Percentiles rank a stretch among this genome's conserved stretches.
Conservation (phyloP, 768 basidiomycete genomes). For the Boletus fagicola region DNA sequence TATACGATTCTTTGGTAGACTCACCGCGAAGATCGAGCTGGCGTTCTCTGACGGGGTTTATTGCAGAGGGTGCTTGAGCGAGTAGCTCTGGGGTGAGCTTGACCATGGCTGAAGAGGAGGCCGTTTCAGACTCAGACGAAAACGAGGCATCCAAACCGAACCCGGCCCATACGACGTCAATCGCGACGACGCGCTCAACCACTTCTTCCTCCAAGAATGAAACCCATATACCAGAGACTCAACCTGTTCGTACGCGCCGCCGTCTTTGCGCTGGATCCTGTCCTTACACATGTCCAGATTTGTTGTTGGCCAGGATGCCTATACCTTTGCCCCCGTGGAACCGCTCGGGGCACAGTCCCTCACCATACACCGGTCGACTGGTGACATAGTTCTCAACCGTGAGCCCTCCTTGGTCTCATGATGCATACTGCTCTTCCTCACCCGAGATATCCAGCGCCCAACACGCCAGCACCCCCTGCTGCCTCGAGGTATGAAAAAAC, state of each 20-base stretch:
- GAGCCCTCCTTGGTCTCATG: conserved; percentile 22
- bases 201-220: conserved; percentile 55
- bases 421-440: background rate
- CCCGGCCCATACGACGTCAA: background rate
- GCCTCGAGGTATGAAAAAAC: conserved; percentile 61
- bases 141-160: conserved; percentile 22
- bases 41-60: conserved; percentile 85
- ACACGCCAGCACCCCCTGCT: conserved; percentile 49
- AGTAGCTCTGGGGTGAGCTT: conserved; percentile 95
- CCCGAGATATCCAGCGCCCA: conserved; percentile 42
- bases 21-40: conserved; percentile 89
- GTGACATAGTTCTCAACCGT: conserved; percentile 73
- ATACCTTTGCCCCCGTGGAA: conserved; percentile 72
- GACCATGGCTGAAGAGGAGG: conserved; percentile 46
- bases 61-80: conserved; percentile 70
- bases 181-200: conserved; percentile 16
- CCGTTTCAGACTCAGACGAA: conserved; percentile 37
- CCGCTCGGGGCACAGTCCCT: conserved; percentile 60
- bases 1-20: conserved; percentile 22
- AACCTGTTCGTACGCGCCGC: conserved; percentile 51
- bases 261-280: conserved; percentile 8
- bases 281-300: conserved; percentile 44
- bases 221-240: conserved; percentile 67
- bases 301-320: conserved; percentile 67
- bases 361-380: conserved; percentile 71